Base-by-base conservation (phyloP, 129 eudicot species). In the Flaveria bidentis region DNA sequence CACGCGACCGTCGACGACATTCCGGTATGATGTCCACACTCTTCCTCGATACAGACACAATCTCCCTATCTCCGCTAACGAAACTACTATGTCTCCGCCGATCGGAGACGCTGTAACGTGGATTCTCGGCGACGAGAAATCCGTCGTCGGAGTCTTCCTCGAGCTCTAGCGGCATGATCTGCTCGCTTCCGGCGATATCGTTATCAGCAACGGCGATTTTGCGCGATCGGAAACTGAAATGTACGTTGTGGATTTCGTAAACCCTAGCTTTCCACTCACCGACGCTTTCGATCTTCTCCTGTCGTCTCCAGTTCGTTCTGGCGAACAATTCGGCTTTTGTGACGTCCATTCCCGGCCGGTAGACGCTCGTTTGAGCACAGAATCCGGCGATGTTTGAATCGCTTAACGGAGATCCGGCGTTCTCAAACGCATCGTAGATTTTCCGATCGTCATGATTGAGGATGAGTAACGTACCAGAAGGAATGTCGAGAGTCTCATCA, bases 341-440 rank as follows among this genome's bases (percentile, higher is more conserved):
- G 7, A 95, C 97, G 79, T 95, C 99, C 92, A 95, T 95, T 66
- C 99, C 99, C 0, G 99, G 99, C 2, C 99, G 86, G 68, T 95
- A 91, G 14, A 95, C 97, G 76, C 90, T 91, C 25, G 97, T 89
- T 33, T 91, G 97, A 7, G 84, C 76, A 33, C 93, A 87, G 11
- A 89, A 89, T 30, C 74, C 85, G 26, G 94, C 79, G 30, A 95
- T 78, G 39, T 91, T 97, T 18, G 89, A 53, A 45, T 89, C 99
- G 6, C 78, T 61, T 16, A 95, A 66, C 47, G 90, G 93, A 65
- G 80, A 74, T 44, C 97, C 99, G 14, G 99, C 97, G 9, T 83
- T 91, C 58, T 95, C 99, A 41, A 95, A 95, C 0, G 99, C 99
- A 71, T 95, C 99, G 78, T 62, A 89, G 61, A 95, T 87, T 65